phyloP scores from a whole-genome alignment of 2,329 filamentous ascomycete species.

The Dothiorella sarmentorum region DNA sequence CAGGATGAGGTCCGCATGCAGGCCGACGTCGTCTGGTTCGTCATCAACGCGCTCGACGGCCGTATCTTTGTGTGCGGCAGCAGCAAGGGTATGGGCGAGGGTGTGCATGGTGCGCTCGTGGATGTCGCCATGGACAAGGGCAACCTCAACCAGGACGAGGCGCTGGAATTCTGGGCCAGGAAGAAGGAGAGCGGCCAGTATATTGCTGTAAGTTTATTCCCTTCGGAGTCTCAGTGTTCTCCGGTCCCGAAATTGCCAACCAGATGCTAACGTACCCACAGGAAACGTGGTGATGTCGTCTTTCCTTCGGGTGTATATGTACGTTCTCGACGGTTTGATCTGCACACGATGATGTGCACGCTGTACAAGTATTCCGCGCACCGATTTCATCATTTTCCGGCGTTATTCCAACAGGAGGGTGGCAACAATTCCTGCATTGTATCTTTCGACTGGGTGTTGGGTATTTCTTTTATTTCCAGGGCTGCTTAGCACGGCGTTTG shows the following conservation, averaged over 20 bases:
- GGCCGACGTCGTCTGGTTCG: conserved; percentile 96
- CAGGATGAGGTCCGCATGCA: conserved; percentile 92
- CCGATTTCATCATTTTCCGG: background rate
- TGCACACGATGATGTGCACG: background rate
- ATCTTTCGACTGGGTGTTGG: too few relatives aligned
- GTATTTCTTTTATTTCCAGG: background rate
- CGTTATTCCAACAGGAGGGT: background rate
- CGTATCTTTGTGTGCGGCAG: conserved; percentile 95
- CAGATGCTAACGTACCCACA: background rate
- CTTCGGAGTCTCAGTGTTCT: too few relatives aligned
- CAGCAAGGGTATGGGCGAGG: conserved; percentile 95
- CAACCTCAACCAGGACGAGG: conserved; percentile 76
- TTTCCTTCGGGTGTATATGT: background rate
- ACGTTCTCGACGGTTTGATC: background rate
- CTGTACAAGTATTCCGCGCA: background rate
- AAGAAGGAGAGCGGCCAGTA: conserved; percentile 95
- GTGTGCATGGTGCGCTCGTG: conserved; percentile 81
- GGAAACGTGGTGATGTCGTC: conserved; percentile 3
- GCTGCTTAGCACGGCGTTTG: conserved; percentile 10
- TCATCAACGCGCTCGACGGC: conserved; percentile 93
- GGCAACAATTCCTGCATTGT: background rate
- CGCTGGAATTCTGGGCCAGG: conserved; percentile 80
- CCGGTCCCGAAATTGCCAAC: too few relatives aligned
- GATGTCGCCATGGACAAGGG: conserved; percentile 93
- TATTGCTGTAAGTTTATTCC: conserved; percentile 71